Base-by-base conservation (phyloP, 805 yeast species). In the Saturnispora ahearnii region DNA sequence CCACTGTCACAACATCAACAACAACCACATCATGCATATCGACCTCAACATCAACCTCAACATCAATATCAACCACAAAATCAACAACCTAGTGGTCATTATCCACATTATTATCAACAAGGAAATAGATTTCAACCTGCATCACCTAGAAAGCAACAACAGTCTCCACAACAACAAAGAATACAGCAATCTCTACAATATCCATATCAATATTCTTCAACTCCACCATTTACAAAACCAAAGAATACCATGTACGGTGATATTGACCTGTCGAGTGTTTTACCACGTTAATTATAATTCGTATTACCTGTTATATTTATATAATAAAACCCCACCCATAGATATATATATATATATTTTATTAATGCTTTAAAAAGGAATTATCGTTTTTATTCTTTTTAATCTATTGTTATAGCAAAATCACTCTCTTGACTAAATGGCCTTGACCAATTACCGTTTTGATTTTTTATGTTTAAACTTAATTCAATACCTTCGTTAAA, bases 211-310 rank as follows among this genome's bases (percentile, higher is more conserved):
- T 38, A 38, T 40, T 21, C 46, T 11, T 46, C 47, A 11, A 31
- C 43, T 15, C 37, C 33, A 2, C 33, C 45, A 11, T 13, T 45
- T 7, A 34, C 22, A 12, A 29, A 21, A 41, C 46, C 49, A 29
- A 51, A 48, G 18, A 37, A 12, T 24, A 46, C 24, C 9, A 31
- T 34, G 18, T 46, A 38, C 33, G 48, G 41, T 22, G 32, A 49
- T 38, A 51, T 49, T 40, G 52, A 52, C 49, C 46, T 49, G 12
- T 52, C 54, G 3, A 11, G 40, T 26, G 47, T 49, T 26, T 43
- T 49, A 37, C 52, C 54, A 28, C 43, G 54, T 8, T 52, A 41
- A 36, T 18, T 22, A 26, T 26, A 18, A 30, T 13, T 24, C 24
- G 15, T 18, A 11, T 36, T 36, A 36, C 26, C 40, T 18, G 29